phyloP scores from a whole-genome alignment of 75 land plant genomes.

The Cunninghamia lanceolata region DNA sequence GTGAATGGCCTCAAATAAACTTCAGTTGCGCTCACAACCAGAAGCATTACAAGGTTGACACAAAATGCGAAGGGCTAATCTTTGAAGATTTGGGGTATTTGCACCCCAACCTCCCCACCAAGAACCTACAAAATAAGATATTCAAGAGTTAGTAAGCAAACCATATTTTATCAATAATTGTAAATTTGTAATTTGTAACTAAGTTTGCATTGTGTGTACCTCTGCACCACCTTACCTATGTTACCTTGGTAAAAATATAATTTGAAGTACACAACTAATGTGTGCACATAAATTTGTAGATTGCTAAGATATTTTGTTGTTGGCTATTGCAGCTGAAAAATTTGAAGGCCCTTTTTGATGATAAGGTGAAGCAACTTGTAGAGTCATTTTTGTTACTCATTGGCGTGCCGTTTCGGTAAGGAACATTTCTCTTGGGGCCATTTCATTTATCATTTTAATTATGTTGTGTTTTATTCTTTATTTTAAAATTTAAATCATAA shows the following conservation, averaged over 20 bases:
- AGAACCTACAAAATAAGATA: too few species aligned
- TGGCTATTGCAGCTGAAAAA: conserved; percentile 48
- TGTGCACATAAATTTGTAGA: not conserved
- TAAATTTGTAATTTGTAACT: too few species aligned
- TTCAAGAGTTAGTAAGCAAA: too few species aligned
- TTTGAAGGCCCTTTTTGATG: conserved; percentile 47
- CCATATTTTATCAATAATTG: too few species aligned
- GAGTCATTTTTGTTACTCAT: conserved; percentile 40
- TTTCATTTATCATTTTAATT: not conserved
- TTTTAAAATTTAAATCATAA: not conserved
- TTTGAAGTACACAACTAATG: not conserved
- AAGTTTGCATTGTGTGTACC: not conserved
- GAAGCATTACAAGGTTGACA: too few species aligned
- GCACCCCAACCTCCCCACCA: too few species aligned
- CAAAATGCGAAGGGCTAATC: too few species aligned
- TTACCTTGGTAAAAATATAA: not conserved
- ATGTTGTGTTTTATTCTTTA: not conserved
- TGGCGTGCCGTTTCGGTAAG: conserved; percentile 41
- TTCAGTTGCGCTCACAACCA: too few species aligned
- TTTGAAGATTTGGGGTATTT: too few species aligned
- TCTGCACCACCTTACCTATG: not conserved
- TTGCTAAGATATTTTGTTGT: not conserved
- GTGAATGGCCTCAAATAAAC: too few species aligned
- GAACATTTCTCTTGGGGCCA: not conserved
- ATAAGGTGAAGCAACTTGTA: conserved; percentile 65